Base-by-base conservation (phyloP, 164 flowering plant genomes). In the Magnolia changhungtana region DNA sequence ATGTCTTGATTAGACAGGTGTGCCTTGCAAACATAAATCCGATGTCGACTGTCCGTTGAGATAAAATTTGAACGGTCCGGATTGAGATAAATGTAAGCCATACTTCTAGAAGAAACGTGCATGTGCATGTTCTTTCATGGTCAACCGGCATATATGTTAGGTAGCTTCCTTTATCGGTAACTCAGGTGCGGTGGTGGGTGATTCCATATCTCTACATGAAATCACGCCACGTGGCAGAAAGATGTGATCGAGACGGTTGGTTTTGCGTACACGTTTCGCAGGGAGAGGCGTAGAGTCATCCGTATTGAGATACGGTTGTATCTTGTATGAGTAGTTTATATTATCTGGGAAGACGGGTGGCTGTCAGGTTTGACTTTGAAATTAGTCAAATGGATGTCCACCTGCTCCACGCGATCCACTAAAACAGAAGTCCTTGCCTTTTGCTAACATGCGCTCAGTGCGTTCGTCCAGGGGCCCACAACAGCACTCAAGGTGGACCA, bases 261-360 rank as follows among this genome's bases (percentile, higher is more conserved):
- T 70, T 69, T 8, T 70, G 72, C 59, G 19, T 70, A n/a, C 58
- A 70, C 72, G 72, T 50, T 10, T 10, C 70, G 70, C 19, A 64
- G 24, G 24, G 67, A 21, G 8, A 29, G 13, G 70, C n/a, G 45
- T 9, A 11, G 49, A 49, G 45, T 23, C 14, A 29, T 24, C 37
- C 45, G 19, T 8, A 29, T n/a, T 24, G 70, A 7, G 16, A 24
- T 10, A 13, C 11, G 70, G 11, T 67, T 64, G 67, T 7, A n/a
- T 24, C 3, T 67, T 64, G 67, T 7, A n/a, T 24, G 67, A 3
- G n/a, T 2, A 8, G 11, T 21, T 64, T 16, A n/a, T 3, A 1
- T n/a, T 9, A n/a, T 8, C 67, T n/a, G 67, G 21, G 67, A 9
- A 13, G 67, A n/a, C 10, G 23, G 20, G 67, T 16, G 7, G 67